A percentile compares a stretch with the other conserved stretches of the same genome.
These are phyloP conservation scores for Dillenia suffruticosa DNA, from an alignment of 164 flowering plant species.

Conservation along the genomic window DNA sequence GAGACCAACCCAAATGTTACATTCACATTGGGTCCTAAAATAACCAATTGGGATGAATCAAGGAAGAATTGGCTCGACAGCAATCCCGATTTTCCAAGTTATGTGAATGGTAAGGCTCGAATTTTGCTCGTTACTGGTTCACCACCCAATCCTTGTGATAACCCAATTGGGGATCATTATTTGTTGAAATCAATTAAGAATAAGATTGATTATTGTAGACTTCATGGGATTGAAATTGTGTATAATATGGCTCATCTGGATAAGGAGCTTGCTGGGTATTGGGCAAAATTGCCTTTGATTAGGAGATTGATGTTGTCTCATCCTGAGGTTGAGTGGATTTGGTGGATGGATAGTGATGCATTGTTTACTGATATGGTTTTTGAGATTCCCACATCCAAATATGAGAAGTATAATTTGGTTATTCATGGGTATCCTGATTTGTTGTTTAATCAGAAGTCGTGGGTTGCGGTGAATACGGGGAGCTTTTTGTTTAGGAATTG, in stretches of 20 bases:
- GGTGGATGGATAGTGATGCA: conserved; percentile 99
- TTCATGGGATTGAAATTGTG: conserved; percentile 86
- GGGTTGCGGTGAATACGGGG: conserved; percentile 89
- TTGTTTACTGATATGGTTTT: conserved; percentile 91
- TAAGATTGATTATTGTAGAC: conserved; percentile 84
- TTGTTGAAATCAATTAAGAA: conserved; percentile 72
- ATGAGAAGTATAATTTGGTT: conserved; percentile 56
- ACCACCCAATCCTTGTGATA: conserved; percentile 83
- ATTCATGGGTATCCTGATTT: conserved; percentile 88
- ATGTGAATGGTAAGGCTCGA: conserved; percentile 44
- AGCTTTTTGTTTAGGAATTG: conserved; percentile 84
- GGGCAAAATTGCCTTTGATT: conserved; percentile 88
- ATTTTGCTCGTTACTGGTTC: conserved; percentile 78
- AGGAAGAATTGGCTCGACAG: conserved; percentile 57
- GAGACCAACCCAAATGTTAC: conserved; percentile 41
- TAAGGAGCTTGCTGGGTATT: conserved; percentile 80
- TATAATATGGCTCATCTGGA: conserved; percentile 85
- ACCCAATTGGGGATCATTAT: conserved; percentile 86
- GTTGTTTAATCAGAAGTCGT: conserved; percentile 69
- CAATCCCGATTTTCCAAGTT: conserved; percentile 59
- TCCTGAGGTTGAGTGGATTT: conserved; percentile 92
- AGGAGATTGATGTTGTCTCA: conserved; percentile 75
- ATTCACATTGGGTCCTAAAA: conserved; percentile 66
- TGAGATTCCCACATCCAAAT: conserved; percentile 68
- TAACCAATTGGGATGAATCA: conserved; percentile 54